Evolutionary conservation across 2,329 filamentous ascomycete genomes (phyloP).

Genomic region (Stagonosporopsis vannaccii): DNA sequence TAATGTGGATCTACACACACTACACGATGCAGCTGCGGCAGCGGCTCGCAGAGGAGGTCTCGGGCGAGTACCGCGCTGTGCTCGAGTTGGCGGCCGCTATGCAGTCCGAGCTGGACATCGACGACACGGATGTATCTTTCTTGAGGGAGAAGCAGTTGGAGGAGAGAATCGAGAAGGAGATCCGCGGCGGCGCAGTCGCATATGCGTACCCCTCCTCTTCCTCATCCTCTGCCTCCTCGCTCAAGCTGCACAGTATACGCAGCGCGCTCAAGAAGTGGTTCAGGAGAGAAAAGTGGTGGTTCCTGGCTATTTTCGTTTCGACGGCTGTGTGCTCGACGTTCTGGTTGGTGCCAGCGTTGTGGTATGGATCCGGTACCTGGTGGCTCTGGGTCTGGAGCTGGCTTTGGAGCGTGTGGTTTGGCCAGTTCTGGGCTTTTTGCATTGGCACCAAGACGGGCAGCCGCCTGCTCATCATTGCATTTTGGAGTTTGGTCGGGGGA

Average conservation of each 20-base stretch:
- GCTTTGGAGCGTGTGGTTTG: neutral
- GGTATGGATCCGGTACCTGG: neutral
- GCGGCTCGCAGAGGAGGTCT: slow-evolving; percentile 1
- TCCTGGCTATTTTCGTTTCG: neutral
- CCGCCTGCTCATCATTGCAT: neutral
- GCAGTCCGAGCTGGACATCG: slow-evolving; percentile 8
- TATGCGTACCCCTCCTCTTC: no score
- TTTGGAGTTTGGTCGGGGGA: neutral
- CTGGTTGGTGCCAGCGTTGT: neutral
- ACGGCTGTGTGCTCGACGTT: neutral
- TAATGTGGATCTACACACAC: slow-evolving; percentile 21
- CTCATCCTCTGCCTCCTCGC: neutral
- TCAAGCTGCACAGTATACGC: neutral
- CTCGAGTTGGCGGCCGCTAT: slow-evolving; percentile 24
- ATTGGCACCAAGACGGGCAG: neutral
- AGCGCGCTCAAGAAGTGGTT: neutral
- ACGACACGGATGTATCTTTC: neutral
- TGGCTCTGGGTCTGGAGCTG: neutral
- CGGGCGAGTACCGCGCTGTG: slow-evolving; percentile 19
- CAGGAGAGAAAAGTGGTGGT: neutral
- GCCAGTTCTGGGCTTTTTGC: neutral
- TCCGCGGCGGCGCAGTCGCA: neutral
- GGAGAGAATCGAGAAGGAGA: neutral
- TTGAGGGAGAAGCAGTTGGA: neutral
- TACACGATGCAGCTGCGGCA: slow-evolving; percentile 1